phyloP scores from a whole-genome alignment of 208 protist species.

The Leishmania turanica region DNA sequence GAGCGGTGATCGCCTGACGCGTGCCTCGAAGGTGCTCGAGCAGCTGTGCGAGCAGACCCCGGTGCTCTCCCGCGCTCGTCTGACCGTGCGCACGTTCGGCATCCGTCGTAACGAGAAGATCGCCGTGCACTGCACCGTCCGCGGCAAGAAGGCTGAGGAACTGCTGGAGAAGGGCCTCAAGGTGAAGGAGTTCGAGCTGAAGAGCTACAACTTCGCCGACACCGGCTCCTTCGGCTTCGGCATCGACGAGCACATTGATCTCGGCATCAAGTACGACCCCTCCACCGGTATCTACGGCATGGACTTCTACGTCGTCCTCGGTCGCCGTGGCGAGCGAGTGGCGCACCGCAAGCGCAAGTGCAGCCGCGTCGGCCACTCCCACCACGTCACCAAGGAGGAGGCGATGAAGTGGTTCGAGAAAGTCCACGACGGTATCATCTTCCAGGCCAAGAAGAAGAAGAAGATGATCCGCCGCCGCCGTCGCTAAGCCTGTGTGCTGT shows the following conservation, averaged over 20 bases:
- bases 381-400: slow-evolving; percentile 97
- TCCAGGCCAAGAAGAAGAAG: slow-evolving; percentile 95
- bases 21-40: slow-evolving; percentile 99
- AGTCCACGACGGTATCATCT: slow-evolving; percentile 98
- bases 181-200: slow-evolving; percentile 99
- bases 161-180: slow-evolving; percentile 98
- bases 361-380: slow-evolving; percentile 91
- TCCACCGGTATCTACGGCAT: slow-evolving; percentile 99
- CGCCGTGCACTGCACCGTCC: slow-evolving; percentile 98
- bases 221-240: slow-evolving; percentile 99
- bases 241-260: slow-evolving; percentile 99
- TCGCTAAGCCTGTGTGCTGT: slow-evolving; percentile 84
- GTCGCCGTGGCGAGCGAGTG: slow-evolving; percentile 97
- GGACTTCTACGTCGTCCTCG: slow-evolving; percentile 99
- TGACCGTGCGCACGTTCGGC: slow-evolving; percentile 99
- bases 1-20: slow-evolving; percentile 98
- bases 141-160: slow-evolving; percentile 99
- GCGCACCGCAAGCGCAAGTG: slow-evolving; percentile 87
- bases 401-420: slow-evolving; percentile 99
- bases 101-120: slow-evolving; percentile 99
- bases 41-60: slow-evolving; percentile 98
- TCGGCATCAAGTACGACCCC: slow-evolving; percentile 99
- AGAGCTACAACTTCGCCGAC: slow-evolving; percentile 95
- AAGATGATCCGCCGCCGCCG: slow-evolving; percentile 98
- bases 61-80: slow-evolving; percentile 96